These are phyloP conservation scores for Anthostomella pinea DNA, from an alignment of 2,329 filamentous ascomycete genomes.

Conservation along the genomic window DNA sequence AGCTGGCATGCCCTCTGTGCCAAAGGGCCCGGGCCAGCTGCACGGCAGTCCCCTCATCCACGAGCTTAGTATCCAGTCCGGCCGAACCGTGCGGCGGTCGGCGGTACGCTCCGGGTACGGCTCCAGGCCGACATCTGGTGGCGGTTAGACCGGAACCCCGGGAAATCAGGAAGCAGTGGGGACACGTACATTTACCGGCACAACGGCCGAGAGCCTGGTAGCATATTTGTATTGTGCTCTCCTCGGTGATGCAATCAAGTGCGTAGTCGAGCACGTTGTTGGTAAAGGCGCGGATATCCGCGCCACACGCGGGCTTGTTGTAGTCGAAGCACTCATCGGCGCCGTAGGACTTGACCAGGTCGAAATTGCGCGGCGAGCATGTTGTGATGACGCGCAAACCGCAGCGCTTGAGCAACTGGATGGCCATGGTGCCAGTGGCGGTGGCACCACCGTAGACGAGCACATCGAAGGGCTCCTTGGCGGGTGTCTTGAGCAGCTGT, in stretches of 20 bases:
- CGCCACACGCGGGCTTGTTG: background rate
- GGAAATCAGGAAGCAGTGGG: background rate
- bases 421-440: too few relatives aligned
- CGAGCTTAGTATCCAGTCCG: constrained; percentile 10
- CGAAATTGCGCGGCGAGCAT: constrained; percentile 1
- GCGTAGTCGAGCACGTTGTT: constrained; percentile 2
- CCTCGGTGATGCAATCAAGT: constrained; percentile 7
- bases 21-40: constrained; percentile 12
- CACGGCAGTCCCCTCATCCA: constrained; percentile 11
- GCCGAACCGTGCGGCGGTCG: constrained; percentile 2
- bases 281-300: constrained; percentile 28
- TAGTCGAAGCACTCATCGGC: constrained; percentile 1
- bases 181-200: constrained; percentile 3
- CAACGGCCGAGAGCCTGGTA: constrained; percentile 6
- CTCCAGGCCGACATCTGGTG: constrained; percentile 5
- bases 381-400: too few relatives aligned
- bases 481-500: constrained; percentile 16
- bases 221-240: constrained; percentile 4
- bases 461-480: constrained; percentile 25
- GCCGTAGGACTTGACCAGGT: constrained; percentile 1
- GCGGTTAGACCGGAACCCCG: background rate
- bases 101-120: constrained; percentile 4
- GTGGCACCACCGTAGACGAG: constrained; percentile 46
- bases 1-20: constrained; percentile 5
- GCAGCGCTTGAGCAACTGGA: too few relatives aligned